Conservation (phyloP, 352 stramenopile genomes). For the Pythium pyrilobum region DNA sequence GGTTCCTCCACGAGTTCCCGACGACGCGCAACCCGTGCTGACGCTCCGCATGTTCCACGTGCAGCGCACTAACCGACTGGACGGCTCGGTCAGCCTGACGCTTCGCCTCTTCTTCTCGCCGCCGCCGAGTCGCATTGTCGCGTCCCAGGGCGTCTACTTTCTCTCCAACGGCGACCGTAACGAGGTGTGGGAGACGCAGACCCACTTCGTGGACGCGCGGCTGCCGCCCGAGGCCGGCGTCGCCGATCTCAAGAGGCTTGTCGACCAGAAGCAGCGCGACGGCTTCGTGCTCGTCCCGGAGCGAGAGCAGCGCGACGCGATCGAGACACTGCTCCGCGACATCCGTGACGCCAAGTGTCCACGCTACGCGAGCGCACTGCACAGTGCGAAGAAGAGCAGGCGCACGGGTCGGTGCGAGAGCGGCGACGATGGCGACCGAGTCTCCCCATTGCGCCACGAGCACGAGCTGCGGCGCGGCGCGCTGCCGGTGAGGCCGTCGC, state of each 20-base stretch:
- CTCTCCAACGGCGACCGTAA: constrained; percentile 4
- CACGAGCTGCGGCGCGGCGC: neutral
- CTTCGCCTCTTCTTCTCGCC: neutral
- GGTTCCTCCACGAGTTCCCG: too few species aligned
- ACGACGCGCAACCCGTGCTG: neutral
- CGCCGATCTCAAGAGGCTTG: neutral
- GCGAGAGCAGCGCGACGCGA: neutral
- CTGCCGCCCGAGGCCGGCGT: neutral
- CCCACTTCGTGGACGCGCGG: neutral
- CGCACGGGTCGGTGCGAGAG: neutral
- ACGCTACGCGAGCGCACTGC: neutral
- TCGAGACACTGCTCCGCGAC: neutral
- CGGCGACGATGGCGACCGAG: neutral
- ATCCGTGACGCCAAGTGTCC: constrained; percentile 4
- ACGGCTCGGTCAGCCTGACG: constrained; percentile 11
- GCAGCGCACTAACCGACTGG: neutral
- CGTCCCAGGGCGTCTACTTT: constrained; percentile 9
- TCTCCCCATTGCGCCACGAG: neutral
- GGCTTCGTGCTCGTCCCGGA: constrained; percentile 12
- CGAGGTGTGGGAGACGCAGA: constrained; percentile 10
- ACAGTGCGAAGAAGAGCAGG: neutral
- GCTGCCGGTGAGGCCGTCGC: neutral
- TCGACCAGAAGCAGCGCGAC: neutral
- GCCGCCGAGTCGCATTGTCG: neutral
- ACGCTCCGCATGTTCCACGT: constrained; percentile 4